Percentiles rank a stretch among this genome's conserved stretches.
phyloP scores from a whole-genome alignment of 2,329 filamentous ascomycete species.

The Monilinia aucupariae region DNA sequence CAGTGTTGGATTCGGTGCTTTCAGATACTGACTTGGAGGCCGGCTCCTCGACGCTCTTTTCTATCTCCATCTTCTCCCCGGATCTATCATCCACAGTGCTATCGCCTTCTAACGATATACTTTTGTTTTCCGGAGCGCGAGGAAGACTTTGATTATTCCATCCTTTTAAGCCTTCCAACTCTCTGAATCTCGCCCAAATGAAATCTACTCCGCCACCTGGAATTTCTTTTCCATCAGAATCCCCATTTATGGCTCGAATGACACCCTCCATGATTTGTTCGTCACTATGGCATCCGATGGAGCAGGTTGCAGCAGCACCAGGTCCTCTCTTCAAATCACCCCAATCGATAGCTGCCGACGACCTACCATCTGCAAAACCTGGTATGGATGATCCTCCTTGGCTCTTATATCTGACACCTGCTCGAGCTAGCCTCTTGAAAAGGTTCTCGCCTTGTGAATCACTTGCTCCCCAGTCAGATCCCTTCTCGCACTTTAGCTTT shows the following conservation, averaged over 20 bases:
- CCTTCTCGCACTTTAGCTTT: conserved; percentile 93
- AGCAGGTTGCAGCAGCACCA: conserved; percentile 50
- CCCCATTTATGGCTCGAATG: conserved; percentile 54
- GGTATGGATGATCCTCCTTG: conserved; percentile 55
- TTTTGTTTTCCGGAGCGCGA: not conserved
- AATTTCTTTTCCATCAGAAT: conserved; percentile 52
- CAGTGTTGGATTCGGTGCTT: not conserved
- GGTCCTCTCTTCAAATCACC: conserved; percentile 65
- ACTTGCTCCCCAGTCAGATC: conserved; percentile 75
- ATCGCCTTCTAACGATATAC: not conserved
- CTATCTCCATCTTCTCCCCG: not conserved
- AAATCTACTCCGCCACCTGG: conserved; percentile 59
- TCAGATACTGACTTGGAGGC: not conserved
- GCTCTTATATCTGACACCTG: conserved; percentile 56
- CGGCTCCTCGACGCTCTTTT: not conserved
- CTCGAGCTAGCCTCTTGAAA: conserved; percentile 71
- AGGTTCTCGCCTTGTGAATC: conserved; percentile 80
- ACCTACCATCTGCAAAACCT: conserved; percentile 49
- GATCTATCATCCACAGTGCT: too few relatives aligned
- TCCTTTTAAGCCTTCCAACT: conserved; percentile 60
- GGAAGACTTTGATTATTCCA: conserved; percentile 52
- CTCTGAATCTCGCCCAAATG: conserved; percentile 60
- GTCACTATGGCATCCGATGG: conserved; percentile 54
- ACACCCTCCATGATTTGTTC: conserved; percentile 52
- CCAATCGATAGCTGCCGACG: conserved; percentile 80